Evolutionary conservation across 1,284 basidiomycete species (phyloP).

Genomic region (Apiotrichum montevideense): DNA sequence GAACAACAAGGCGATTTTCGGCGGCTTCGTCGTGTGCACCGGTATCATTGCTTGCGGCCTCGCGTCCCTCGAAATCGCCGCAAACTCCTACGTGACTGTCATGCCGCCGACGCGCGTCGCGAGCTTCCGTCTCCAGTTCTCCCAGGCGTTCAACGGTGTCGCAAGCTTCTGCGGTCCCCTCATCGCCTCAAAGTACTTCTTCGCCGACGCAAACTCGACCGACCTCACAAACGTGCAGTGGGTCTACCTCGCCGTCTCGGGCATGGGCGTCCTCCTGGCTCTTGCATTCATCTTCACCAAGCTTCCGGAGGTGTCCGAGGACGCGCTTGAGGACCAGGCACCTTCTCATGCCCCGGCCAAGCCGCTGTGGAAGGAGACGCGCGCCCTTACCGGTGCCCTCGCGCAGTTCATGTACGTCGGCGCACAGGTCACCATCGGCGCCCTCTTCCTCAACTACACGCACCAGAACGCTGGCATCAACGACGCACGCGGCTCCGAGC

Average conservation of each 20-base stretch:
- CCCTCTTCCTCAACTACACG: constrained; percentile 66
- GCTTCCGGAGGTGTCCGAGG: constrained; percentile 67
- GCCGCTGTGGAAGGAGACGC: constrained; percentile 62
- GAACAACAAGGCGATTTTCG: constrained; percentile 52
- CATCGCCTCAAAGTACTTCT: constrained; percentile 71
- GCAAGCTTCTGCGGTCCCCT: constrained; percentile 68
- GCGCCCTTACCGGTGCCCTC: constrained; percentile 58
- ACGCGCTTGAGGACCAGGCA: constrained; percentile 31
- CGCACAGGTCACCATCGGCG: constrained; percentile 65
- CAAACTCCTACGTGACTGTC: constrained; percentile 70
- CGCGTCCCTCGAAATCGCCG: constrained; percentile 51
- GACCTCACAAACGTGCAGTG: constrained; percentile 68
- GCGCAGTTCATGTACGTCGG: constrained; percentile 54
- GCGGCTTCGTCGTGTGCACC: constrained; percentile 67
- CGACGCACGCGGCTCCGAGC: constrained; percentile 54
- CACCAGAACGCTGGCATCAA: constrained; percentile 58
- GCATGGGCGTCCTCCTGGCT: constrained; percentile 54
- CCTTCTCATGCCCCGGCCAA: background rate
- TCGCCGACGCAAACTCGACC: constrained; percentile 57
- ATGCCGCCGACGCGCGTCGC: constrained; percentile 58
- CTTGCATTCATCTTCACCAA: constrained; percentile 65
- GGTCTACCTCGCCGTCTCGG: constrained; percentile 71
- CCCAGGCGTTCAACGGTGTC: constrained; percentile 74
- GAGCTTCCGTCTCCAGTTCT: constrained; percentile 70
- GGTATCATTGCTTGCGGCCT: constrained; percentile 61